Base-by-base conservation (phyloP, 1,284 basidiomycete genomes). In the Moesziomyces globuligerus region DNA sequence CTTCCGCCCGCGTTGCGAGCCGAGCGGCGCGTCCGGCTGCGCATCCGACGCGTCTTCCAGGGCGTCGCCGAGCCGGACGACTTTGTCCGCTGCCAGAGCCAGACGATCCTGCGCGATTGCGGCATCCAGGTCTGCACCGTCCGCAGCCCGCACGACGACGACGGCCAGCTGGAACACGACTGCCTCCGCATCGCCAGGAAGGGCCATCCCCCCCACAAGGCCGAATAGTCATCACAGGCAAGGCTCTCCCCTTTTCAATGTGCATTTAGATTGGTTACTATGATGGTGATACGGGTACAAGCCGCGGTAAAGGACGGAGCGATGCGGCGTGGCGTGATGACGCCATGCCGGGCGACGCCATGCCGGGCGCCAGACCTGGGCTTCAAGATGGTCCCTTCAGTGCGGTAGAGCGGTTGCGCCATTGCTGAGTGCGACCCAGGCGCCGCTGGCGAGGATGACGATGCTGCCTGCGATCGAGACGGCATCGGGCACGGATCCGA, bases 61-160 rank as follows among this genome's bases (percentile, higher is more conserved):
- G 96, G 95, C 8, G 93, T 92, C 3, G 87, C 89, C 51, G 96
- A 99, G 83, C 96, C 96, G 7, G 89, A 89, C 51, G 96, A 98
- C 83, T 99, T 97, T 83, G 95, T 98, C 8, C 86, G 89, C 20
- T 98, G 95, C 79, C 90, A 95, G 80, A 94, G 95, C 4, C 90
- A 91, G 15, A 86, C 86, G 68, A 89, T 89, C 72, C 83, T 99
- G 66, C 86, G 86, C 74, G 86, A 90, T 34, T 89, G 89, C 4
- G 91, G 91, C 1, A 87, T 95, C 4, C 85, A 90, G 41, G 89
- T 98, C 0, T 77, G 89, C 25, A 91, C 91, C 85, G 80, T 95
- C 11, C 28, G 37, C 15, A 43, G 56, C 2, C 25, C 24, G 9
- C 7, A 42, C 10, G 24, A 48, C 28, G 36, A 42, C 5, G 42